Conservation (phyloP, 371 early-diverging fungal genomes). For the Rhizomucor pusillus region DNA sequence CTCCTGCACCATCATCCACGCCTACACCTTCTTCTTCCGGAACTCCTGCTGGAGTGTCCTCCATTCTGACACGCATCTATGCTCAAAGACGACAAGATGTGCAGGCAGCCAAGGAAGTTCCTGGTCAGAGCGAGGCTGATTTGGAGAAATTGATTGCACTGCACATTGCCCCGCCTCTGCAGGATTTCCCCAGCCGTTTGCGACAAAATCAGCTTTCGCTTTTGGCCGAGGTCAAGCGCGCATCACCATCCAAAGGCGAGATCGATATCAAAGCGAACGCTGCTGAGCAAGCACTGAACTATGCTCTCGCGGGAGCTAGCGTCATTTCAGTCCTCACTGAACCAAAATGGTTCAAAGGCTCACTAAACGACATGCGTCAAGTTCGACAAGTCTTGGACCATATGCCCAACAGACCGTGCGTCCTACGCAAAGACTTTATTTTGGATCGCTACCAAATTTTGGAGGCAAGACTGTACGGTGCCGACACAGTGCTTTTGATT, state of each 20-base stretch:
- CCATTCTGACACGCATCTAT: slow-evolving; percentile 70
- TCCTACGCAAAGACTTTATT: slow-evolving; percentile 96
- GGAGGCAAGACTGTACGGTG: slow-evolving; percentile 89
- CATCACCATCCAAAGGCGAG: slow-evolving; percentile 94
- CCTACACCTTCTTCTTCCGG: slow-evolving; percentile 1
- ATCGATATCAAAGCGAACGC: slow-evolving; percentile 84
- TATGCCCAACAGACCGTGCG: slow-evolving; percentile 80
- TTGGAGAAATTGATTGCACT: slow-evolving; percentile 67
- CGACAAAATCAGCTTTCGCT: slow-evolving; percentile 63
- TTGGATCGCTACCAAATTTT: slow-evolving; percentile 94
- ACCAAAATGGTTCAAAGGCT: slow-evolving; percentile 96
- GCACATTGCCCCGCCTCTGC: slow-evolving; percentile 73
- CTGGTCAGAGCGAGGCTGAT: slow-evolving; percentile 72
- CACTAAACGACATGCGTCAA: slow-evolving; percentile 83
- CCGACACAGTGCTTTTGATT: slow-evolving; percentile 93
- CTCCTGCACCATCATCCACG: slow-evolving; percentile 12
- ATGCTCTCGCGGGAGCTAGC: slow-evolving; percentile 87
- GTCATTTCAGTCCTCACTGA: slow-evolving; percentile 97
- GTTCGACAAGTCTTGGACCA: slow-evolving; percentile 70
- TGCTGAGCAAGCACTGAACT: slow-evolving; percentile 78
- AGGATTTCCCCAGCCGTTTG: slow-evolving; percentile 77
- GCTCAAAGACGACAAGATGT: slow-evolving; percentile 82
- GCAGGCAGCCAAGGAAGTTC: slow-evolving; percentile 60
- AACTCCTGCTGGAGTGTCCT: slow-evolving; percentile 14
- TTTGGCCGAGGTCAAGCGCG: slow-evolving; percentile 96